Conservation (phyloP, 495 filamentous ascomycete species). For the Talaromyces nanjingensis region DNA sequence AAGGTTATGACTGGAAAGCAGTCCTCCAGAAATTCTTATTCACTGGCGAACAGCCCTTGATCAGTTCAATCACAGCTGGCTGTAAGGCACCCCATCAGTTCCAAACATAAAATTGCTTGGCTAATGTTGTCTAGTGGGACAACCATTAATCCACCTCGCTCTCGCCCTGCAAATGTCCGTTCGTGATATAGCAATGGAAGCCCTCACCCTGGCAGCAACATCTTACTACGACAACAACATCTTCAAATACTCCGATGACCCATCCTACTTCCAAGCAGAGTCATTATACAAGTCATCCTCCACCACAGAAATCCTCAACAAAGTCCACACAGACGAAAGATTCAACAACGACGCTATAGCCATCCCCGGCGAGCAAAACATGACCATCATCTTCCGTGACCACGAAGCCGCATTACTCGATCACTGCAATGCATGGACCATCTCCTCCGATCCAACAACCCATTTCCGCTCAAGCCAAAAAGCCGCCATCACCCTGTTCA, state of each 20-base stretch:
- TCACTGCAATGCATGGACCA: constrained; percentile 82
- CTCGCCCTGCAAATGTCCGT: constrained; percentile 81
- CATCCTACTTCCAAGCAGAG: constrained; percentile 51
- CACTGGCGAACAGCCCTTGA: constrained; percentile 64
- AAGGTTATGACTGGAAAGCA: constrained; percentile 76
- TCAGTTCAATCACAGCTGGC: constrained; percentile 69
- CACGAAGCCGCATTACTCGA: constrained; percentile 65
- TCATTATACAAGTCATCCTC: constrained; percentile 46
- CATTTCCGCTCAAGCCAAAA: constrained; percentile 75
- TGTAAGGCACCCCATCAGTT: too few species aligned
- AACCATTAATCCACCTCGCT: constrained; percentile 82
- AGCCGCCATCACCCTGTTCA: constrained; percentile 64
- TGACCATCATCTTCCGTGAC: constrained; percentile 57
- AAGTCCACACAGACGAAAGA: constrained; percentile 41
- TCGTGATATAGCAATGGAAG: constrained; percentile 77
- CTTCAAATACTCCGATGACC: constrained; percentile 73
- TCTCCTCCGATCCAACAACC: constrained; percentile 49
- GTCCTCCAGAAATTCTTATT: constrained; percentile 72
- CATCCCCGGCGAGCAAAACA: constrained; percentile 52
- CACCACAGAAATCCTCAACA: constrained; percentile 58
- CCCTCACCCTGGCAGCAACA: constrained; percentile 61
- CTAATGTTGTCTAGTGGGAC: too few species aligned
- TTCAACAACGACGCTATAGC: constrained; percentile 53
- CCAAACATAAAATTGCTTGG: too few species aligned
- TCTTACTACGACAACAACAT: constrained; percentile 62